phyloP scores from a whole-genome alignment of 768 basidiomycete species.

The Leccinum variicolor region DNA sequence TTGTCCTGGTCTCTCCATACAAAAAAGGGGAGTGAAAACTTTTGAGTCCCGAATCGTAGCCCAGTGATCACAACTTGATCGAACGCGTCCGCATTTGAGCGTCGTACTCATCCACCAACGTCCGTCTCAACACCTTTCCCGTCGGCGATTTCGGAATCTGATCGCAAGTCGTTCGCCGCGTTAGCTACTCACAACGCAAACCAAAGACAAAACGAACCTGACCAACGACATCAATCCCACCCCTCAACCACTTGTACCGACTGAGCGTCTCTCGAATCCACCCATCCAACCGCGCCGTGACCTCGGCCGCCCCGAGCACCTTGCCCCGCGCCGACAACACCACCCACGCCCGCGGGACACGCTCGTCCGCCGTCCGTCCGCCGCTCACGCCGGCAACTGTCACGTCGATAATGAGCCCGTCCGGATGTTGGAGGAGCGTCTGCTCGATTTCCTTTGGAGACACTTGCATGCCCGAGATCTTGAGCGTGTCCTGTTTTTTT shows the following conservation, averaged over 20 bases:
- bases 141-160: slow-evolving; percentile 72
- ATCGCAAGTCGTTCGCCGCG: not conserved
- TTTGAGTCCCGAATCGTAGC: too few species aligned
- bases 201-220: slow-evolving; percentile 40
- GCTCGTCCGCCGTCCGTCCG: slow-evolving; percentile 68
- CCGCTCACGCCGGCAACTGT: slow-evolving; percentile 73
- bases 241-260: slow-evolving; percentile 74
- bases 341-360: slow-evolving; percentile 75
- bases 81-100: slow-evolving; percentile 11
- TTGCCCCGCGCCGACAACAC: slow-evolving; percentile 59
- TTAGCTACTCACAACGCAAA: not conserved
- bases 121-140: slow-evolving; percentile 65
- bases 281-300: slow-evolving; percentile 45
- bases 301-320: slow-evolving; percentile 39
- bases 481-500: slow-evolving; percentile 63
- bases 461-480: slow-evolving; percentile 77
- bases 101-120: slow-evolving; percentile 60
- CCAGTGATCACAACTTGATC: slow-evolving; percentile 22
- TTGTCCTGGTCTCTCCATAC: too few species aligned
- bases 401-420: slow-evolving; percentile 59
- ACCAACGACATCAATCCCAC: slow-evolving; percentile 63
- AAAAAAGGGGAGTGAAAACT: too few species aligned
- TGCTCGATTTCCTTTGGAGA: slow-evolving; percentile 79
- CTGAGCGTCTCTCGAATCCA: slow-evolving; percentile 67
- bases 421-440: slow-evolving; percentile 58